Percentiles rank a stretch among this genome's conserved stretches.
These are phyloP conservation scores for Hypoxylon sp. DNA, from an alignment of 2,329 filamentous ascomycete genomes.

Conservation along the genomic window DNA sequence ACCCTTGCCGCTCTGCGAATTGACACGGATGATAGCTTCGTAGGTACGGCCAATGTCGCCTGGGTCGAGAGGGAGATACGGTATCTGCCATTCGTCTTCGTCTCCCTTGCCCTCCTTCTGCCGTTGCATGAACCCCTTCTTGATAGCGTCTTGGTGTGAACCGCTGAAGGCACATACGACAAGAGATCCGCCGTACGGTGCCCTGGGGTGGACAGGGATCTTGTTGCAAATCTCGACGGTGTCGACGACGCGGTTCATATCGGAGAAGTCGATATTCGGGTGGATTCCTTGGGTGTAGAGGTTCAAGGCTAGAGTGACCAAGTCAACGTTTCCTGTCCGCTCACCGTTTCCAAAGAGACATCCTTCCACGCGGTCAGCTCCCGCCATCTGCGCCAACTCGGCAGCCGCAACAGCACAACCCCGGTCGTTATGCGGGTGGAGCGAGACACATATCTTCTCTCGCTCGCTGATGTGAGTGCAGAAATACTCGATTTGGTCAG, in stretches of 20 bases:
- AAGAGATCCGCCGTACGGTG: conserved; percentile 90
- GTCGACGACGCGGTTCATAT: conserved; percentile 88
- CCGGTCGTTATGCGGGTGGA: conserved; percentile 96
- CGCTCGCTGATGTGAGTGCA: conserved; percentile 86
- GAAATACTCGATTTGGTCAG: conserved; percentile 97
- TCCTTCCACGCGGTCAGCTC: conserved; percentile 93
- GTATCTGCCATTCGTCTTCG: conserved; percentile 84
- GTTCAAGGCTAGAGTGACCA: conserved; percentile 93
- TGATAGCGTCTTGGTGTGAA: conserved; percentile 95
- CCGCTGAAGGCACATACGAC: conserved; percentile 95
- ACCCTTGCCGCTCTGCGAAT: conserved; percentile 95
- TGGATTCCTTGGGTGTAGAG: conserved; percentile 94
- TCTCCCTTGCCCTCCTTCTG: conserved; percentile 70
- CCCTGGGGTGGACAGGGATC: conserved; percentile 90
- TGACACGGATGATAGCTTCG: conserved; percentile 97
- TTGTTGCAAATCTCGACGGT: conserved; percentile 94
- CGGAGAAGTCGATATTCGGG: conserved; percentile 90
- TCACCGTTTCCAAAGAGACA: conserved; percentile 96
- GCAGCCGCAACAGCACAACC: conserved; percentile 91
- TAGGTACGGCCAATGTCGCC: conserved; percentile 96
- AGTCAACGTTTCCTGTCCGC: conserved; percentile 93
- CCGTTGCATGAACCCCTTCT: conserved; percentile 86
- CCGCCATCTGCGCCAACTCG: conserved; percentile 95
- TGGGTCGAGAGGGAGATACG: conserved; percentile 93
- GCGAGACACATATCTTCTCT: conserved; percentile 88